Conservation (phyloP, 2,329 filamentous ascomycete species). For the Sarocladiaceae sp. region DNA sequence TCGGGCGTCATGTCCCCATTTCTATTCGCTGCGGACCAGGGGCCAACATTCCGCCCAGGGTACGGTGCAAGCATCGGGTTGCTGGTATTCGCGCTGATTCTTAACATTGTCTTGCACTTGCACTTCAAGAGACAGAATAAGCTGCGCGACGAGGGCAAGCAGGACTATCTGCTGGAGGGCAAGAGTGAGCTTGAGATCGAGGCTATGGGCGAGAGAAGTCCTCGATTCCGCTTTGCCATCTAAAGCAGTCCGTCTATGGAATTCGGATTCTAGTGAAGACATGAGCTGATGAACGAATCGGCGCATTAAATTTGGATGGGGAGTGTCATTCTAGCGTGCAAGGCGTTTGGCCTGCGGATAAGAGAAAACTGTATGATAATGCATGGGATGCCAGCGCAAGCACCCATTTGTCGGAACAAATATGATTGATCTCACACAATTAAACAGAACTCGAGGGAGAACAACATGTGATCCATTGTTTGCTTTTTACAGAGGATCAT, state of each 20-base stretch:
- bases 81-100: slow-evolving; percentile 26
- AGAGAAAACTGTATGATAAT: no score
- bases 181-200: slow-evolving; percentile 57
- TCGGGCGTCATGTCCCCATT: slow-evolving; percentile 59
- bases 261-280: neutral
- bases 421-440: no score
- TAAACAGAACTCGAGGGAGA: no score
- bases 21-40: slow-evolving; percentile 37
- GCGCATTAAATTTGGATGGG: no score
- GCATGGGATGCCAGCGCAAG: no score
- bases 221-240: slow-evolving; percentile 65
- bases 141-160: slow-evolving; percentile 53
- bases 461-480: no score
- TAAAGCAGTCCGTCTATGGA: no score
- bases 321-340: no score
- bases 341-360: no score
- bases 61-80: slow-evolving; percentile 45
- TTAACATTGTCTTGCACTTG: slow-evolving; percentile 40
- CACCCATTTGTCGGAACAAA: no score
- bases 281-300: neutral
- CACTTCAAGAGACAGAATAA: slow-evolving; percentile 53
- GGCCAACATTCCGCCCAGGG: slow-evolving; percentile 40
- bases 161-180: slow-evolving; percentile 60
- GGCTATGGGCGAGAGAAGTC: slow-evolving; percentile 54
- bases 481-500: no score